These are phyloP conservation scores for Ogataea henricii DNA, from an alignment of 805 yeast species.

Conservation along the genomic window DNA sequence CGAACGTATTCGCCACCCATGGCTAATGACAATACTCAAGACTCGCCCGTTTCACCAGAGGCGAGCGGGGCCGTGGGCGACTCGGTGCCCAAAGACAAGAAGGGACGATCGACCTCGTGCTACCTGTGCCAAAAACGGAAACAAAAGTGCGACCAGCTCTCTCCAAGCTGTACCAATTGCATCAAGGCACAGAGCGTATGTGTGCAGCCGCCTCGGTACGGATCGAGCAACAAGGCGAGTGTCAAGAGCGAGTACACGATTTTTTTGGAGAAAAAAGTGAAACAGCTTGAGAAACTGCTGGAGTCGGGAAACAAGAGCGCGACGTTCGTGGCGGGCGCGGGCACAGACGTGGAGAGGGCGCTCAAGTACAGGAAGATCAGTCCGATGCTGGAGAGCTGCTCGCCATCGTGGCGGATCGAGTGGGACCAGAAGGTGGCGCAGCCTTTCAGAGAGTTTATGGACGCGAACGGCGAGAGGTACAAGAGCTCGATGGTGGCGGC, in stretches of 20 bases:
- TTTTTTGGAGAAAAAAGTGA: slow-evolving; percentile 56
- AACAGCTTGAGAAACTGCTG: slow-evolving; percentile 50
- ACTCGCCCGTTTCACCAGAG: neutral
- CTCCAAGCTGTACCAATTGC: slow-evolving; percentile 68
- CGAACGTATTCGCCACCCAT: slow-evolving; percentile 1
- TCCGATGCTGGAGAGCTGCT: slow-evolving; percentile 15
- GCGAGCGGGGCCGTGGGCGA: slow-evolving; percentile 3
- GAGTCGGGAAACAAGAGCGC: slow-evolving; percentile 28
- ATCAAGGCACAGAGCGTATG: slow-evolving; percentile 63
- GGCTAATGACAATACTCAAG: neutral
- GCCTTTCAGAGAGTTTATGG: slow-evolving; percentile 26
- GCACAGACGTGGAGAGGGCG: slow-evolving; percentile 14
- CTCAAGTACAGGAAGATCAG: slow-evolving; percentile 34
- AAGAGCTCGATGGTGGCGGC: slow-evolving; percentile 38
- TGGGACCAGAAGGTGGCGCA: slow-evolving; percentile 23
- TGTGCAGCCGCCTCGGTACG: slow-evolving; percentile 63
- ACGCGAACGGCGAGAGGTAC: slow-evolving; percentile 15
- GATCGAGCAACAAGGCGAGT: slow-evolving; percentile 39
- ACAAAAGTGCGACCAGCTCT: slow-evolving; percentile 65
- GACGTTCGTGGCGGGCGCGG: slow-evolving; percentile 4
- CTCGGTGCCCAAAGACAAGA: slow-evolving; percentile 40
- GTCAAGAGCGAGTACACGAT: slow-evolving; percentile 58
- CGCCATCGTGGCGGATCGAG: slow-evolving; percentile 8
- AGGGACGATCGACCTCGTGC: slow-evolving; percentile 60
- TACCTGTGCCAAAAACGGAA: slow-evolving; percentile 57